Evolutionary conservation across 352 stramenopile species (phyloP).

Genomic region (Phytophthora gonapodyides): DNA sequence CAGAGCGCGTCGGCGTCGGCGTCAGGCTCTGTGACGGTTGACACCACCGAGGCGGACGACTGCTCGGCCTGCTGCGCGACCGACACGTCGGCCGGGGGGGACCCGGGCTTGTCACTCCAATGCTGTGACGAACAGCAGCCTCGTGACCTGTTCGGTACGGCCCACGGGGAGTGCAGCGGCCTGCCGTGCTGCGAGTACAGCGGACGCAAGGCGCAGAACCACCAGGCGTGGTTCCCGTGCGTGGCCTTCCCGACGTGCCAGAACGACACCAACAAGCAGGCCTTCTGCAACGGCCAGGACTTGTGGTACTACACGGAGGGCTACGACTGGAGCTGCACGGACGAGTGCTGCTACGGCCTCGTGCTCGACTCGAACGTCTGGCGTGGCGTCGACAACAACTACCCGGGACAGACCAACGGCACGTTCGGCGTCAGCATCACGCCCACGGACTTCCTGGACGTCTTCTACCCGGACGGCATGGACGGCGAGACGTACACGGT

Average conservation of each 20-base stretch:
- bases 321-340: slow-evolving; percentile 65
- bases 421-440: slow-evolving; percentile 80
- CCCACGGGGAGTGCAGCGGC: slow-evolving; percentile 70
- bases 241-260: slow-evolving; percentile 78
- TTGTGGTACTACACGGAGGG: slow-evolving; percentile 62
- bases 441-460: slow-evolving; percentile 64
- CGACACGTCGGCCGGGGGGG: slow-evolving; percentile 26
- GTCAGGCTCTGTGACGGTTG: slow-evolving; percentile 3
- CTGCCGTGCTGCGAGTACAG: slow-evolving; percentile 81
- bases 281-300: slow-evolving; percentile 58
- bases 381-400: slow-evolving; percentile 52
- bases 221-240: slow-evolving; percentile 83
- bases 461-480: slow-evolving; percentile 62
- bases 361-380: slow-evolving; percentile 81
- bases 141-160: slow-evolving; percentile 60
- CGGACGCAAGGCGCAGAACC: slow-evolving; percentile 65
- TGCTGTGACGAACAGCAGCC: slow-evolving; percentile 59
- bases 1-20: slow-evolving; percentile 24
- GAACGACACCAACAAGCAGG: slow-evolving; percentile 64
- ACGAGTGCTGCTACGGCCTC: slow-evolving; percentile 71
- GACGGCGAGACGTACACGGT: slow-evolving; percentile 56
- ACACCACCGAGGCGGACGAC: slow-evolving; percentile 49
- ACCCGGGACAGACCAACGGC: slow-evolving; percentile 72
- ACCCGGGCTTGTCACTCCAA: slow-evolving; percentile 40
- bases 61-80: slow-evolving; percentile 62